These are phyloP conservation scores for Vigna hirtella DNA, from an alignment of 306 rosid species.

Conservation along the genomic window DNA sequence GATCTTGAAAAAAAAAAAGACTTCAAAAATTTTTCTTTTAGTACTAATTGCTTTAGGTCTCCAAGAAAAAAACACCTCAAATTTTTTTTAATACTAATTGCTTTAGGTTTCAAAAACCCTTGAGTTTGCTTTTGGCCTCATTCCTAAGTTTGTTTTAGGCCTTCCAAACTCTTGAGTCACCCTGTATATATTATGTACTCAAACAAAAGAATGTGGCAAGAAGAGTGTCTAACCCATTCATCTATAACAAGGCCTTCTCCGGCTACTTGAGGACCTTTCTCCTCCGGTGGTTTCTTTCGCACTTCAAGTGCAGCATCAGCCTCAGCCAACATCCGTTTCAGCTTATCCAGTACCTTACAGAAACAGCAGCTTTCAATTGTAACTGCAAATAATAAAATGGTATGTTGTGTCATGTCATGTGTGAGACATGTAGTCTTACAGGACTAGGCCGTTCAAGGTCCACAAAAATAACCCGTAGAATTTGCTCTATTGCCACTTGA, in stretches of 20 bases:
- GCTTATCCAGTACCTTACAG: conserved; percentile 81
- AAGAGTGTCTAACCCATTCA: conserved; percentile 85
- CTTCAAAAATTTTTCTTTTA: too few species aligned
- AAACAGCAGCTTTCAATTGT: conserved; percentile 30
- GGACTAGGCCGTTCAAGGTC: conserved; percentile 81
- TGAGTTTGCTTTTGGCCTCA: too few species aligned
- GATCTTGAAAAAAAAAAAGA: too few species aligned
- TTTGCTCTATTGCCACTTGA: conserved; percentile 86
- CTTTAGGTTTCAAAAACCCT: too few species aligned
- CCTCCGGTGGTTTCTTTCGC: conserved; percentile 83
- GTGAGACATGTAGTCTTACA: conserved; percentile 53
- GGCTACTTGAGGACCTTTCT: conserved; percentile 69
- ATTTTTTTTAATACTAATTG: too few species aligned
- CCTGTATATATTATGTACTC: neutral
- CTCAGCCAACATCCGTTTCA: conserved; percentile 83
- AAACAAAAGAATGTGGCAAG: conserved; percentile 2
- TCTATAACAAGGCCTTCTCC: conserved; percentile 95
- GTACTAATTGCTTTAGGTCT: too few species aligned
- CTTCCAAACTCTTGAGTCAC: too few species aligned
- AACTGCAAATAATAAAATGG: neutral
- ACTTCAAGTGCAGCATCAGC: conserved; percentile 86
- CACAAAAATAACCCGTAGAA: conserved; percentile 81
- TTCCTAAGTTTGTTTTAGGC: too few species aligned
- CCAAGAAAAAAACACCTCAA: too few species aligned
- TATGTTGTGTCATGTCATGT: neutral